A percentile compares a stretch with the other conserved stretches of the same genome.
These are phyloP conservation scores for Vitis cinerea DNA, from an alignment of 164 flowering plant species.

Conservation along the genomic window DNA sequence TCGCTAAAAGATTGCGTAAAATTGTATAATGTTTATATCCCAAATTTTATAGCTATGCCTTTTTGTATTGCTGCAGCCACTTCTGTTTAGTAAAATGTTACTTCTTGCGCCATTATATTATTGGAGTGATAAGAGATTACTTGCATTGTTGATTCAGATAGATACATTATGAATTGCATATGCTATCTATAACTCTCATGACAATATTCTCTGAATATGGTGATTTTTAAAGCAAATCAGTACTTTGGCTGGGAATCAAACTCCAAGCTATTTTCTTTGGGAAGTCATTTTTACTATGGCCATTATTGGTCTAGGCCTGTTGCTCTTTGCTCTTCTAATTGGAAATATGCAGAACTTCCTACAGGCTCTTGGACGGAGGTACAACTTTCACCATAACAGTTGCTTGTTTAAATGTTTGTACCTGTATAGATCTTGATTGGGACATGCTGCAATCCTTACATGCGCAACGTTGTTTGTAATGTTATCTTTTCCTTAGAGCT, in stretches of 20 bases:
- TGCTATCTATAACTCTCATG: neutral
- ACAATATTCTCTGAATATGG: neutral
- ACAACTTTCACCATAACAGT: conserved; percentile 3
- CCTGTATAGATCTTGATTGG: neutral
- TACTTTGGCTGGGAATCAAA: conserved; percentile 86
- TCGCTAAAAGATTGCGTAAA: too few species aligned
- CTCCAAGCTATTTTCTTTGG: conserved; percentile 75
- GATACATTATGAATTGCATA: neutral
- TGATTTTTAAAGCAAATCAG: conserved; percentile 66
- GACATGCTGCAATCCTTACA: neutral
- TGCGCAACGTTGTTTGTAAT: too few species aligned
- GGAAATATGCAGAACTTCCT: conserved; percentile 98
- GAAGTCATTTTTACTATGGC: conserved; percentile 92
- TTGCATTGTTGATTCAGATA: neutral
- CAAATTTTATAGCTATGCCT: too few species aligned
- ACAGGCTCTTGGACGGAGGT: conserved; percentile 87
- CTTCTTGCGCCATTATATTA: neutral
- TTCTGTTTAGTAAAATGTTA: neutral
- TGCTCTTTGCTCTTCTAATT: conserved; percentile 84
- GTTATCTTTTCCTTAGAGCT: too few species aligned
- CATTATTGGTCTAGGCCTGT: conserved; percentile 76
- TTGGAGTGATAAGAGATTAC: neutral
- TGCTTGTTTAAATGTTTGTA: neutral
- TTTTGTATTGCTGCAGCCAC: too few species aligned
- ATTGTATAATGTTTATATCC: too few species aligned